Conservation (phyloP, 257 asterid genomes). For the Echium plantagineum region DNA sequence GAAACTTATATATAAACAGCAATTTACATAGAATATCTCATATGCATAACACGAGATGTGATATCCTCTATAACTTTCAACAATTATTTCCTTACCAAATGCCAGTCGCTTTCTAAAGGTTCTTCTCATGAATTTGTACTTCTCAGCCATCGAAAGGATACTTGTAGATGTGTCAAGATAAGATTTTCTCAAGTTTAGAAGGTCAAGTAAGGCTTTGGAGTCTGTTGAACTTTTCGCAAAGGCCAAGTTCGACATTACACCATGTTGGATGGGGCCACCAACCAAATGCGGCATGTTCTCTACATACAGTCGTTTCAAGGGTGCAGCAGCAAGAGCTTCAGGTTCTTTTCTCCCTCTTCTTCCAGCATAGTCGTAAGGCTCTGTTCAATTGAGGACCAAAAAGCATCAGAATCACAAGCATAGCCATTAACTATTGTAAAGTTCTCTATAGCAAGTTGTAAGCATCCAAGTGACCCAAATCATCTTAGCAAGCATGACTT, state of each 20-base stretch:
- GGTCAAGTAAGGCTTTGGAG: slow-evolving; percentile 38
- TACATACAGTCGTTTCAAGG: slow-evolving; percentile 69
- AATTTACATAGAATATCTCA: background rate
- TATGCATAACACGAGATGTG: background rate
- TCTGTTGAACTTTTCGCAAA: slow-evolving; percentile 34
- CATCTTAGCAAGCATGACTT: background rate
- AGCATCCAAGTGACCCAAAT: too few relatives aligned
- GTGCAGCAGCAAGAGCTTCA: slow-evolving; percentile 64
- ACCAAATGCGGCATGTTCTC: slow-evolving; percentile 85
- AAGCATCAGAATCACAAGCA: slow-evolving; percentile 24
- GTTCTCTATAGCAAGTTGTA: background rate
- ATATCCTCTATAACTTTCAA: background rate
- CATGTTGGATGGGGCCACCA: slow-evolving; percentile 74
- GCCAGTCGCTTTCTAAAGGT: slow-evolving; percentile 70
- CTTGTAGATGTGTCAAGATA: slow-evolving; percentile 49
- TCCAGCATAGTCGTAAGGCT: slow-evolving; percentile 51
- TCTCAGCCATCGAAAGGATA: slow-evolving; percentile 76
- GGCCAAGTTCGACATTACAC: slow-evolving; percentile 32
- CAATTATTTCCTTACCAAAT: slow-evolving; percentile 47
- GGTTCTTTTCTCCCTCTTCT: slow-evolving; percentile 68
- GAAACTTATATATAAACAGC: background rate
- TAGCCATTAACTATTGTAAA: background rate
- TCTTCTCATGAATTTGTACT: slow-evolving; percentile 70
- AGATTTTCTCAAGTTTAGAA: slow-evolving; percentile 41
- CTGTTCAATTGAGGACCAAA: slow-evolving; percentile 31